phyloP scores from a whole-genome alignment of 73 alveolate species.

The Paramecium biaurelia region DNA sequence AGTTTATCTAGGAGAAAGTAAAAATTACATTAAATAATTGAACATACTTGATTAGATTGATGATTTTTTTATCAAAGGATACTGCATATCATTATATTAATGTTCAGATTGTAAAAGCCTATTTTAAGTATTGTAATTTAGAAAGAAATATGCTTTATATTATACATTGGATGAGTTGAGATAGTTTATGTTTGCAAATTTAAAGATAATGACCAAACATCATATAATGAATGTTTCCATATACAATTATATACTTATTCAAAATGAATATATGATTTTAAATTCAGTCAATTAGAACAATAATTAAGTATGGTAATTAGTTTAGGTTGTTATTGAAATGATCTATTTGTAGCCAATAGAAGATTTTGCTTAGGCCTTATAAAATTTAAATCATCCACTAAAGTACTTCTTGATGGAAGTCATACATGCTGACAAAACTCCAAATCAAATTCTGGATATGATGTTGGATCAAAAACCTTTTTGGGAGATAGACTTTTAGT shows the following conservation, averaged over 20 bases:
- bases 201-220: not conserved
- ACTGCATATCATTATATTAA: not conserved
- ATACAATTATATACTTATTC: not conserved
- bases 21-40: not conserved
- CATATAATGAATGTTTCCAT: not conserved
- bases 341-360: not conserved
- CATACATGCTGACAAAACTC: not conserved
- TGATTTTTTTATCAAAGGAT: constrained; percentile 23
- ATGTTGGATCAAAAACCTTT: not conserved
- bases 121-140: not conserved
- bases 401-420: not conserved
- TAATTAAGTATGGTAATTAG: not conserved
- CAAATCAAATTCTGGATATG: not conserved
- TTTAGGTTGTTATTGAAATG: not conserved
- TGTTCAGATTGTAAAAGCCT: not conserved
- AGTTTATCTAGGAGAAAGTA: not conserved
- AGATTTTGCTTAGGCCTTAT: not conserved
- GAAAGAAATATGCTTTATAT: not conserved
- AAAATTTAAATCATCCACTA: not conserved
- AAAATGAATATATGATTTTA: not conserved
- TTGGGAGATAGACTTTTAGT: not conserved
- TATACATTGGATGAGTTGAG: not conserved
- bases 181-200: not conserved
- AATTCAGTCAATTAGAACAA: not conserved
- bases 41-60: not conserved